Evolutionary conservation across 1,139 yeast genomes (phyloP).

Genomic region (Diutina catenulata): DNA sequence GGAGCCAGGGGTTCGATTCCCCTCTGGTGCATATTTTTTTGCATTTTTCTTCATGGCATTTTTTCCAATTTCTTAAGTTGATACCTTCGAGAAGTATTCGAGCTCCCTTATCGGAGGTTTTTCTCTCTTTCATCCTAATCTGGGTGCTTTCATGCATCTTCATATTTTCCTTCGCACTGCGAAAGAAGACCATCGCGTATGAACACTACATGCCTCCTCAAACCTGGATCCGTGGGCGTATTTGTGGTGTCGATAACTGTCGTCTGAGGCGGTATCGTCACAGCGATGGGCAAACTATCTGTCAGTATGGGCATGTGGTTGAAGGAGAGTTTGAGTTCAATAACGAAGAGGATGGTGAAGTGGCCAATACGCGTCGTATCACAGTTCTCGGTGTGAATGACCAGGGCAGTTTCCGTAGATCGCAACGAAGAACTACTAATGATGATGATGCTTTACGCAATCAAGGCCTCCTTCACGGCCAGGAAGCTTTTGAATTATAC

Average conservation of each 20-base stretch:
- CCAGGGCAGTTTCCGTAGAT: slow-evolving; percentile 1
- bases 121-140: too few species aligned
- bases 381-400: slow-evolving; percentile 9
- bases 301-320: slow-evolving; percentile 84
- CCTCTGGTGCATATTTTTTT: slow-evolving; percentile 2
- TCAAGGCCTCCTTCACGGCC: slow-evolving; percentile 38
- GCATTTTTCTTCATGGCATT: background rate
- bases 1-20: slow-evolving; percentile 6
- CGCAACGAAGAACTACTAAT: slow-evolving; percentile 3
- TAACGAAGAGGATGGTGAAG: slow-evolving; percentile 55
- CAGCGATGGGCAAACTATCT: slow-evolving; percentile 66
- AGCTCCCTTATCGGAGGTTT: too few species aligned
- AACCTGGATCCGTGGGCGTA: slow-evolving; percentile 55
- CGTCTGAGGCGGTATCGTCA: slow-evolving; percentile 62
- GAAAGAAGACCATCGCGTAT: slow-evolving; percentile 4
- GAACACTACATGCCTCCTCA: slow-evolving; percentile 11
- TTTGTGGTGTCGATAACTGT: slow-evolving; percentile 88
- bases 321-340: slow-evolving; percentile 71
- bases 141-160: too few species aligned
- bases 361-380: slow-evolving; percentile 41
- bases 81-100: too few species aligned
- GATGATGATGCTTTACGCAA: too few species aligned
- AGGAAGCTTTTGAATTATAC: slow-evolving; percentile 34
- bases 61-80: too few species aligned
- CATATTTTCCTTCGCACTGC: too few species aligned